Evolutionary conservation across 106 monocot genomes (phyloP), one percentile per base, ranked within the genome.

Genomic region (Cymbidium sinense): DNA sequence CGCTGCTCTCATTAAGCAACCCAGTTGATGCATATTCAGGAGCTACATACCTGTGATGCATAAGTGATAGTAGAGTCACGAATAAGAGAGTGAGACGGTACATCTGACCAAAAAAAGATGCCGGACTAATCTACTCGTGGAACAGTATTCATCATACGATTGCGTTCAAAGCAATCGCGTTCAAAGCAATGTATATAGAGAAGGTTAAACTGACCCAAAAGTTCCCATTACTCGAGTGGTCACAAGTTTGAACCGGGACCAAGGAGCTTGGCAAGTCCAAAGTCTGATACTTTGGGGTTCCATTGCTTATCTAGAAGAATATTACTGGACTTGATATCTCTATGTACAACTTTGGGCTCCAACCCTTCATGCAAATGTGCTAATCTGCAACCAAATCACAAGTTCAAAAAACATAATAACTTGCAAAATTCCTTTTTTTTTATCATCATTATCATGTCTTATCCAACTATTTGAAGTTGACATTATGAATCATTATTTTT

Each of bases 221-320:
- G 96, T 96, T 36, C 96, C 96, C 96, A 96, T 96, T 8, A 96
- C 93, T 50, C 96, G 87, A 25, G 96, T 96, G 2, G 88, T 89
- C 25, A 96, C 96, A 83, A 93, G 85, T 79, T 96, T 43, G 93
- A 91, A 34, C 80, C 96, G 58, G 91, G 65, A 5, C 91, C 89
- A 74, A 96, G 84, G 6, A 93, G 89, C 82, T 96, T 96, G 15
- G 93, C 96, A 64, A 96, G 81, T 36, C 96, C 96, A 85, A 96
- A 96, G 74, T 96, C 96, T 4, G 96, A 93, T 27, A 96, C 89
- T 84, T 93, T 96, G 21, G 96, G 79, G 31, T 96, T 96, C 89
- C 93, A 96, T 20, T 88, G 83, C 75, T 88, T 89, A 43, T 96
- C 96, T 43, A 96, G 79, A 65, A 96, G 93, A 81, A 96, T 93